Evolutionary conservation across 1,284 basidiomycete species (phyloP).

Genomic region (Ustilago curta): DNA sequence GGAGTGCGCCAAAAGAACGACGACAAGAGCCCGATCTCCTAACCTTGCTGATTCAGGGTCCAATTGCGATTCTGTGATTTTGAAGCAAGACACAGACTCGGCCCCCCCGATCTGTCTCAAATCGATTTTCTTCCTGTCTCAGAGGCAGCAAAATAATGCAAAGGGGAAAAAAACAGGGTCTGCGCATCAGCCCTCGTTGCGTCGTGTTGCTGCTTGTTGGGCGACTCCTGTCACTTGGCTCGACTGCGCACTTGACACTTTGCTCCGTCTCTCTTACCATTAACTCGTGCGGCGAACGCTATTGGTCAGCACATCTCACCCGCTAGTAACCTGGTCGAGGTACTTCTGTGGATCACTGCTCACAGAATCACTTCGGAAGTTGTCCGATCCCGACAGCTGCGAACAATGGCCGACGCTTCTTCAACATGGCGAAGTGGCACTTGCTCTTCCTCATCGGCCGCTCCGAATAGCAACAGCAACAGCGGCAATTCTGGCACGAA

Average conservation of each 20-base stretch:
- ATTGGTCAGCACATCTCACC: too few species aligned
- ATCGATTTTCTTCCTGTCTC: neutral
- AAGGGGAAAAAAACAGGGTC: neutral
- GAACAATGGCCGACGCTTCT: conserved; percentile 40
- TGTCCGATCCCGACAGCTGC: neutral
- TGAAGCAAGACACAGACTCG: neutral
- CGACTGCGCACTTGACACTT: too few species aligned
- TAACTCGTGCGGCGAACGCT: too few species aligned
- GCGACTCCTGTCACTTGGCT: too few species aligned
- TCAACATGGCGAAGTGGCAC: conserved; percentile 41
- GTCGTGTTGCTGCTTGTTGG: too few species aligned
- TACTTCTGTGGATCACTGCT: neutral
- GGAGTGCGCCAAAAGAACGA: too few species aligned
- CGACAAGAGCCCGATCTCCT: too few species aligned
- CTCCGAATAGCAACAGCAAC: conserved; percentile 2
- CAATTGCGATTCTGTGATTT: neutral
- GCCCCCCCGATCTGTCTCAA: conserved; percentile 3
- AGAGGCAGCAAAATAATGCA: too few species aligned
- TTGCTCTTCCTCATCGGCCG: conserved; percentile 6
- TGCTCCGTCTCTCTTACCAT: too few species aligned
- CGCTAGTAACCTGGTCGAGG: too few species aligned
- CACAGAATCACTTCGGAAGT: neutral
- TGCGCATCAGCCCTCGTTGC: neutral
- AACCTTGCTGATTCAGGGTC: conserved; percentile 11
- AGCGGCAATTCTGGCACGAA: conserved; percentile 8